Percentiles rank a stretch among this genome's conserved stretches.
phyloP scores from a whole-genome alignment of 805 yeast species.

The Sugiyamaella boreocaroliniensis region DNA sequence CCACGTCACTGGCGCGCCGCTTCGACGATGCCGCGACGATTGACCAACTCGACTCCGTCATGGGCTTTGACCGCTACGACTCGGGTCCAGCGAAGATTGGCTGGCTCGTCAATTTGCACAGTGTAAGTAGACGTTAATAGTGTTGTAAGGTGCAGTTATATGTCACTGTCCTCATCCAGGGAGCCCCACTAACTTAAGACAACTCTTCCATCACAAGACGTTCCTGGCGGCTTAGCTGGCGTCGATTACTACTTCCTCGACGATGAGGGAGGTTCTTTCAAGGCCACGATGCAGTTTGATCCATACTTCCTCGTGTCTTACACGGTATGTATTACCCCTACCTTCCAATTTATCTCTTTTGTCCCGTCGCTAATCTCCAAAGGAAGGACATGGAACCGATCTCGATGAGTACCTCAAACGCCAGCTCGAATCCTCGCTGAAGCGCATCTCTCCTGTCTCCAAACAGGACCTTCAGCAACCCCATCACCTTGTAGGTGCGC shows the following conservation, averaged over 20 bases:
- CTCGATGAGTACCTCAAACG: constrained; percentile 80
- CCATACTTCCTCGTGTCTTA: constrained; percentile 80
- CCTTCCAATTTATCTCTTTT: background rate
- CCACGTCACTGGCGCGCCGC: constrained; percentile 13
- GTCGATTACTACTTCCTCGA: constrained; percentile 92
- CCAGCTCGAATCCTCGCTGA: constrained; percentile 56
- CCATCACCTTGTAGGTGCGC: constrained; percentile 78
- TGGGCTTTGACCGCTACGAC: constrained; percentile 84
- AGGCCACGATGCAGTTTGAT: constrained; percentile 71
- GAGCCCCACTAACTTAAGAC: constrained; percentile 17
- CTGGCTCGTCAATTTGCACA: constrained; percentile 93
- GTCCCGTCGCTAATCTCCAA: background rate
- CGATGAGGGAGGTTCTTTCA: constrained; percentile 94
- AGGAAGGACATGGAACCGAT: constrained; percentile 49
- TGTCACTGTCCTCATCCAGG: background rate
- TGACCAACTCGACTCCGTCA: constrained; percentile 65
- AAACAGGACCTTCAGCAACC: constrained; percentile 80
- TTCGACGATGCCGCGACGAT: constrained; percentile 16
- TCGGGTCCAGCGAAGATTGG: constrained; percentile 69
- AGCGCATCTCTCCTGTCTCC: constrained; percentile 44
- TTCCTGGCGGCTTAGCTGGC: constrained; percentile 67
- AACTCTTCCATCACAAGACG: constrained; percentile 47
- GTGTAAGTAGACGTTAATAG: constrained; percentile 42
- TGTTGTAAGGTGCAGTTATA: no score
- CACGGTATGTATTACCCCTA: constrained; percentile 39